Base-by-base conservation (phyloP, 768 basidiomycete genomes). In the Calocybe cyanea region DNA sequence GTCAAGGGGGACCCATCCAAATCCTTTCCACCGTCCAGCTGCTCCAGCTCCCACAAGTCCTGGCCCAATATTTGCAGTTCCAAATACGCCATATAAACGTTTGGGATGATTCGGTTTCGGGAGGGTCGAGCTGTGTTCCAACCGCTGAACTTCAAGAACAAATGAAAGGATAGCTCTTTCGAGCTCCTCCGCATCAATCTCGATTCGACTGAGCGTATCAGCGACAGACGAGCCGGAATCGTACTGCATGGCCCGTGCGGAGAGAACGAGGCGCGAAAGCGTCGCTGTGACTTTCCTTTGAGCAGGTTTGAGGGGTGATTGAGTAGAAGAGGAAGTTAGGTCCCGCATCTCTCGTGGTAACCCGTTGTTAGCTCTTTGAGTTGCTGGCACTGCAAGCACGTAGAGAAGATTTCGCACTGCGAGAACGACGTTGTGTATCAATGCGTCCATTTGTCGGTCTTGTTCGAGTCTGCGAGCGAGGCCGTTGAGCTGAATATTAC, bases 251-350 rank as follows among this genome's bases (percentile, higher is more conserved):
- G 93, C 92, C 39, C 95, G 85, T n/a, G 90, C 83, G 7, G 87
- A 90, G 2, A 96, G 78, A 23, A 95, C 88, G 21, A 97, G 73
- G 60, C 93, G 86, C 15, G 90, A 93, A 7, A 95, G 70, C 0
- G 91, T 92, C 7, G 91, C 88, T 2, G 91, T 90, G 24, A 95
- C 85, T 56, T 89, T 90, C 41, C 89, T 75, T 46, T 91, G 90
- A 0, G 82, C 81, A 6, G 85, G 84, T 63, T 91, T 92, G 34
- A 92, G 70, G 7, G 85, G 69, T 2, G 81, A 71, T 53, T 79
- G 75, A 1, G 77, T 66, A 11, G 74, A 62, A 9, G 75, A 63
- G 8, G 73, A 57, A 45, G 67, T 68, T 18, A 61, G 57, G 51
- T 80, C 75, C 40, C 75, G 74, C 11, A 66, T 63, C 45, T 72